Conservation (phyloP, 345 rosid species). For the Populus nigra region DNA sequence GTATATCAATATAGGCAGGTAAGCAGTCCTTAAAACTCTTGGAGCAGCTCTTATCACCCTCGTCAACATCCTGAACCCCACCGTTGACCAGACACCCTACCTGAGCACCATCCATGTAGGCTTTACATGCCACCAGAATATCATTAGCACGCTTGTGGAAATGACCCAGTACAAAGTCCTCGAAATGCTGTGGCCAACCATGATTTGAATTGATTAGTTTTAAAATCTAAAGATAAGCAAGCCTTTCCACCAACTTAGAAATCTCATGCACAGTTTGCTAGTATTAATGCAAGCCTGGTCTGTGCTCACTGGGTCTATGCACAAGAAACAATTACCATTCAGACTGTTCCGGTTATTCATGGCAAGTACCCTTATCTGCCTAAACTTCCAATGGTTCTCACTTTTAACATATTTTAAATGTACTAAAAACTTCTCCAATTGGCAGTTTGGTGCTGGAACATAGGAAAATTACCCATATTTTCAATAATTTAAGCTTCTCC, state of each 20-base stretch:
- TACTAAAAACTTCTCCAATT: not conserved
- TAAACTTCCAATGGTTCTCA: not conserved
- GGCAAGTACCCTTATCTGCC: not conserved
- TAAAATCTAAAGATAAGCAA: not conserved
- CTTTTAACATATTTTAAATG: not conserved
- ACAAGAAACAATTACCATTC: not conserved
- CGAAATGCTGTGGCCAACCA: slow-evolving; percentile 61
- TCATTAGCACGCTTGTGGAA: slow-evolving; percentile 59
- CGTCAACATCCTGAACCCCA: slow-evolving; percentile 49
- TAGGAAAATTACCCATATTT: not conserved
- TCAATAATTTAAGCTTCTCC: not conserved
- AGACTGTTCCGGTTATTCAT: not conserved
- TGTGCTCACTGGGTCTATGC: not conserved
- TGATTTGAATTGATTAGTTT: slow-evolving; percentile 1
- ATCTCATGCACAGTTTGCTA: not conserved
- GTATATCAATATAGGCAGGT: slow-evolving; percentile 32
- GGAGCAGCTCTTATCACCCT: slow-evolving; percentile 45
- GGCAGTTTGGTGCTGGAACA: not conserved
- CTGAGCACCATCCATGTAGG: slow-evolving; percentile 66
- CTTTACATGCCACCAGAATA: slow-evolving; percentile 68
- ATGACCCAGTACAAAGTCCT: slow-evolving; percentile 69
- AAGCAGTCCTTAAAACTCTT: slow-evolving; percentile 40
- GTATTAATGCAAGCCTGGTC: not conserved
- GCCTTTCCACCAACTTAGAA: not conserved
- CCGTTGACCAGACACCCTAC: slow-evolving; percentile 60